phyloP scores from a whole-genome alignment of 148 eudicot genomes.

The Hydrangea macrophylla region DNA sequence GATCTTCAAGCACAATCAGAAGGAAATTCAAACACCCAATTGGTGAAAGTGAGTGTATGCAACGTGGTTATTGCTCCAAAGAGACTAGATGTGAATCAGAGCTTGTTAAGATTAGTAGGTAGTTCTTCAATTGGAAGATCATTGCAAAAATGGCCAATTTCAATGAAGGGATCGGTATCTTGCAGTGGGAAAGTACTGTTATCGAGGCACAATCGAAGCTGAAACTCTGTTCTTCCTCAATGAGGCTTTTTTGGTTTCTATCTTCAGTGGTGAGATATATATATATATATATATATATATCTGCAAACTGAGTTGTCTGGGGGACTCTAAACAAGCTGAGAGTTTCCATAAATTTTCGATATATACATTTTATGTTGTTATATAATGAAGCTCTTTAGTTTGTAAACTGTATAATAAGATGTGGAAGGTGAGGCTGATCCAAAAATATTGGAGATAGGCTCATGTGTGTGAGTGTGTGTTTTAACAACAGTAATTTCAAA shows the following conservation, averaged over 20 bases:
- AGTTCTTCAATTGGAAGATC: conserved; percentile 21
- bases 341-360: conserved; percentile 4
- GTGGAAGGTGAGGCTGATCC: conserved; percentile 15
- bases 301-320: conserved; percentile 8
- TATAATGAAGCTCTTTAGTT: background rate
- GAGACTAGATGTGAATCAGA: conserved; percentile 8
- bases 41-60: background rate
- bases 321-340: conserved; percentile 14
- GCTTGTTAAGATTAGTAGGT: conserved; percentile 8
- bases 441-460: conserved; percentile 12
- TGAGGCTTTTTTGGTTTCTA: conserved; percentile 4
- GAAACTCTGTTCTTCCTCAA: conserved; percentile 10
- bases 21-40: conserved; percentile 9
- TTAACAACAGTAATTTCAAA: too few species aligned
- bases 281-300: too few species aligned
- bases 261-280: background rate
- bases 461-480: too few species aligned
- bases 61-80: background rate
- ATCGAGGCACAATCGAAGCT: conserved; percentile 19
- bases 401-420: background rate
- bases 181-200: conserved; percentile 45
- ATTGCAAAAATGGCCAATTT: conserved; percentile 26
- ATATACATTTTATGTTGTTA: background rate
- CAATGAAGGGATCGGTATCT: conserved; percentile 50
- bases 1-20: conserved; percentile 1